Percentiles rank a stretch among this genome's conserved stretches.
phyloP scores from a whole-genome alignment of 1,284 basidiomycete genomes.

The Fomitopsis palustris region DNA sequence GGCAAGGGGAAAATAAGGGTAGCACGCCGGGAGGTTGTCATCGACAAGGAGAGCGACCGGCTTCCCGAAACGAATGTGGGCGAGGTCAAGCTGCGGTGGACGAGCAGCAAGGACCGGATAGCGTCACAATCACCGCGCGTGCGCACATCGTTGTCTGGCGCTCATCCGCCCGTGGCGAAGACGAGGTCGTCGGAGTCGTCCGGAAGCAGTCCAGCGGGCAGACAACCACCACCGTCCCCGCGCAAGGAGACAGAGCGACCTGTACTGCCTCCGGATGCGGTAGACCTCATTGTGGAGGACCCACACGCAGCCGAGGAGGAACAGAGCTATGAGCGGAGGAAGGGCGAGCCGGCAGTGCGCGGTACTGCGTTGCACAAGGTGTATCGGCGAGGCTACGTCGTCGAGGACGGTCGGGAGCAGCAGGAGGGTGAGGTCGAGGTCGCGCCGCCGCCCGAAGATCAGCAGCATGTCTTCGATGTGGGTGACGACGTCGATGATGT shows the following conservation, averaged over 20 bases:
- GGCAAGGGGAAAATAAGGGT: constrained; percentile 21
- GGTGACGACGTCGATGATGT: constrained; percentile 27
- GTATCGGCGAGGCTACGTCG: constrained; percentile 48
- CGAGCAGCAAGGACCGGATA: constrained; percentile 27
- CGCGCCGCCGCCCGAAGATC: constrained; percentile 16
- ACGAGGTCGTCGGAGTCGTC: constrained; percentile 16
- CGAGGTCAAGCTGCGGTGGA: constrained; percentile 47
- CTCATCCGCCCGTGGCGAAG: constrained; percentile 6
- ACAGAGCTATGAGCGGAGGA: constrained; percentile 45
- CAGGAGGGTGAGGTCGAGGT: constrained; percentile 39
- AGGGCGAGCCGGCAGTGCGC: constrained; percentile 46
- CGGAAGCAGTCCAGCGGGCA: constrained; percentile 24
- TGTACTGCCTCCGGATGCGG: constrained; percentile 65
- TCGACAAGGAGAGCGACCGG: constrained; percentile 43
- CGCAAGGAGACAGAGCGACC: constrained; percentile 33
- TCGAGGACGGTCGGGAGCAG: constrained; percentile 37
- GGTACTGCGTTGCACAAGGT: constrained; percentile 45
- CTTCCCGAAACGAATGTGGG: constrained; percentile 24
- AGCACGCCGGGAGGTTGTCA: constrained; percentile 23
- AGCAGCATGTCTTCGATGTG: constrained; percentile 16
- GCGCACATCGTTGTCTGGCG: constrained; percentile 14
- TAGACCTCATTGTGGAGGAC: constrained; percentile 76
- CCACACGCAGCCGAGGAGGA: constrained; percentile 45
- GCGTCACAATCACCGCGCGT: constrained; percentile 18
- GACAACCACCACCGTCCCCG: constrained; percentile 31